phyloP scores from a whole-genome alignment of 2,329 filamentous ascomycete genomes.

The Xylariomycetidae sp. region DNA sequence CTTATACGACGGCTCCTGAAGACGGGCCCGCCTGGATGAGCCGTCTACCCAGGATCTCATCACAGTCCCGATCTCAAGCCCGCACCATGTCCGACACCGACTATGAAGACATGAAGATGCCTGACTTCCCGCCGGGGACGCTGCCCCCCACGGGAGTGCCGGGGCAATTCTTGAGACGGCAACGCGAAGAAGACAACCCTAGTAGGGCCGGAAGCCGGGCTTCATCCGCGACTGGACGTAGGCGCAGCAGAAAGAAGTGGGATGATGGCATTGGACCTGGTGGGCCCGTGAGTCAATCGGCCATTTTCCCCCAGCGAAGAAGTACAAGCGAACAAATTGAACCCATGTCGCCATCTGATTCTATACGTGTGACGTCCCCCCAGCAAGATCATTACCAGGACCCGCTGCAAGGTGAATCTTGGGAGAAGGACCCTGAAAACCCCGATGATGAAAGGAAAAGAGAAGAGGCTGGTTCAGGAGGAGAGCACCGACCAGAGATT shows the following conservation, averaged over 20 bases:
- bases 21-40: constrained; percentile 95
- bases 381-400: constrained; percentile 21
- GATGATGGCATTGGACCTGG: constrained; percentile 72
- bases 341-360: constrained; percentile 25
- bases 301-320: constrained; percentile 67
- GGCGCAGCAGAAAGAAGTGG: constrained; percentile 62
- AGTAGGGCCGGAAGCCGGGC: constrained; percentile 52
- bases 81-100: constrained; percentile 78
- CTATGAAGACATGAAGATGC: constrained; percentile 57
- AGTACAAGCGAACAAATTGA: constrained; percentile 26
- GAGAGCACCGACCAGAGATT: constrained; percentile 30
- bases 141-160: constrained; percentile 68
- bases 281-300: constrained; percentile 84
- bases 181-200: constrained; percentile 68
- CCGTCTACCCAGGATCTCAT: constrained; percentile 68
- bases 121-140: constrained; percentile 61
- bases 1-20: constrained; percentile 86
- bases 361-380: constrained; percentile 10
- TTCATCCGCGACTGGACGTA: constrained; percentile 55
- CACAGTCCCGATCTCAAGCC: constrained; percentile 72
- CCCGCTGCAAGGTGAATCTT: constrained; percentile 12
- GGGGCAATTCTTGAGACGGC: constrained; percentile 74
- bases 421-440: constrained; percentile 21
- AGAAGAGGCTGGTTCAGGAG: constrained; percentile 8
- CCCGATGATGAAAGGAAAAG: constrained; percentile 19